These are phyloP conservation scores for Saraca asoca DNA, from an alignment of 331 rosid genomes.

Conservation along the genomic window DNA sequence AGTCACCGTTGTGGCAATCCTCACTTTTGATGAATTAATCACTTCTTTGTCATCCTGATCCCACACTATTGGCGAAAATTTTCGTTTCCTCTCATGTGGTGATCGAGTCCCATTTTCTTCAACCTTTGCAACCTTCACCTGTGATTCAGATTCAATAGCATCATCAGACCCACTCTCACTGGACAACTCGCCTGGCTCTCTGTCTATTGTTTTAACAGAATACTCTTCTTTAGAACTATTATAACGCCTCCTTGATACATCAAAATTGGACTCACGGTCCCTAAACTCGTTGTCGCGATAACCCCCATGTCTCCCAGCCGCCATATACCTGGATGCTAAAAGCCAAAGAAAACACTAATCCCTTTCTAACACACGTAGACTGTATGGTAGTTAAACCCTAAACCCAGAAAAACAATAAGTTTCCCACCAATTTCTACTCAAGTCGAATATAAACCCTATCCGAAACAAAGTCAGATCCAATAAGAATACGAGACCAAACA, in stretches of 20 bases:
- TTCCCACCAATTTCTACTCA: neutral
- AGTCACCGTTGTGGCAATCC: constrained; percentile 37
- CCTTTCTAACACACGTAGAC: constrained; percentile 21
- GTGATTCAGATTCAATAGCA: constrained; percentile 62
- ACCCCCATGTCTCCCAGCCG: constrained; percentile 89
- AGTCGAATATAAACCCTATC: constrained; percentile 29
- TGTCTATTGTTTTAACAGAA: constrained; percentile 54
- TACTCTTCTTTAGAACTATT: constrained; percentile 60
- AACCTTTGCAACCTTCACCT: constrained; percentile 42
- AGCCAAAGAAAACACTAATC: constrained; percentile 34
- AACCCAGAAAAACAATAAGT: constrained; percentile 36
- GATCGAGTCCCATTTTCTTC: constrained; percentile 51
- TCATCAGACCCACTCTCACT: constrained; percentile 97
- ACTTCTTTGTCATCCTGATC: constrained; percentile 76
- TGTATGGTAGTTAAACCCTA: constrained; percentile 40
- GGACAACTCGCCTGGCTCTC: constrained; percentile 94
- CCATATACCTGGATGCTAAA: constrained; percentile 52
- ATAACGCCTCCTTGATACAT: constrained; percentile 52
- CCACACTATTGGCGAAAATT: constrained; percentile 87
- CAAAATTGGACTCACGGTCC: constrained; percentile 72
- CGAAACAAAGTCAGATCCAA: constrained; percentile 33
- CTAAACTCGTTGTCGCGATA: constrained; percentile 73
- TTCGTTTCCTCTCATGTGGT: constrained; percentile 66
- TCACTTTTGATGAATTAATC: constrained; percentile 43
- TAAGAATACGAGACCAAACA: constrained; percentile 25